These are phyloP conservation scores for Sextonia rubra DNA, from an alignment of 164 flowering plant species.

Conservation along the genomic window DNA sequence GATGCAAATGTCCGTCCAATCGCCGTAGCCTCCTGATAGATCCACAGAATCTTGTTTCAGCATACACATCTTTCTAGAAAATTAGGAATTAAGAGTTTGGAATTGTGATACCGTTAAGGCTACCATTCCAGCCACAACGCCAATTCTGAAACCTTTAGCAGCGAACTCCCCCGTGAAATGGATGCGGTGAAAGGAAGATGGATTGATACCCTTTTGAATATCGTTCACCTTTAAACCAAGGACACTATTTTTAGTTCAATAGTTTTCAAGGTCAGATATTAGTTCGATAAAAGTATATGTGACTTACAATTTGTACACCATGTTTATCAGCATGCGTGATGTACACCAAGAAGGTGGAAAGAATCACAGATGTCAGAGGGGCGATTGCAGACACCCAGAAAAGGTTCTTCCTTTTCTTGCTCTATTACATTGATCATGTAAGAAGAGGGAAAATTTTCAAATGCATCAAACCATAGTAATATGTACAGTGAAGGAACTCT, in stretches of 20 bases:
- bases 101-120: constrained; percentile 61
- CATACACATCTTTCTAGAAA: not conserved
- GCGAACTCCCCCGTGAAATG: constrained; percentile 59
- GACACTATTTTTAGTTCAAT: not conserved
- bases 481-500: constrained; percentile 19
- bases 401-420: constrained; percentile 72
- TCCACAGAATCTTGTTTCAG: not conserved
- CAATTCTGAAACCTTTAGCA: constrained; percentile 59
- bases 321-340: constrained; percentile 73
- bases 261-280: not conserved
- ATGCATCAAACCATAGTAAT: not conserved
- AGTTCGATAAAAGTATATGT: not conserved
- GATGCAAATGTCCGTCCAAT: constrained; percentile 92
- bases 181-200: constrained; percentile 52
- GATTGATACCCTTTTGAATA: constrained; percentile 69
- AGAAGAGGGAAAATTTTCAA: not conserved
- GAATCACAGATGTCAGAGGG: constrained; percentile 71
- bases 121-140: constrained; percentile 77
- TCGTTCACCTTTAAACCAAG: constrained; percentile 50
- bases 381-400: constrained; percentile 95
- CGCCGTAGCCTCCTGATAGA: constrained; percentile 78
- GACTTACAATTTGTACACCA: constrained; percentile 82
- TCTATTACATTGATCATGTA: constrained; percentile 40
- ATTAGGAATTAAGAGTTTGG: not conserved
- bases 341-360: constrained; percentile 80